These are phyloP conservation scores for Ophiostoma ulmi DNA, from an alignment of 2,329 filamentous ascomycete species.

Conservation along the genomic window DNA sequence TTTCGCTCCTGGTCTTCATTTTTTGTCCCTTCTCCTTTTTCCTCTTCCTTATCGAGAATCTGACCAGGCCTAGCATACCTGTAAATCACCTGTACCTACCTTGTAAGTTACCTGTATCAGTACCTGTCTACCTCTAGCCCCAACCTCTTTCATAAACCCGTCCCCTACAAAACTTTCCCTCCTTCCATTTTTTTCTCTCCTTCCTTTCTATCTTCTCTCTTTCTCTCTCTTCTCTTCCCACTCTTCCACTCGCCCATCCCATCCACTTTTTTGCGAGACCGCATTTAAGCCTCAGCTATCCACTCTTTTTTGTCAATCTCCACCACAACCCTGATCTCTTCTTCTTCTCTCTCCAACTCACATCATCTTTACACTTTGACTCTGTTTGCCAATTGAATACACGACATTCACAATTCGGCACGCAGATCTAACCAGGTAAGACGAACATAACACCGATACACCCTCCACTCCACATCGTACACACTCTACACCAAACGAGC, in stretches of 20 bases:
- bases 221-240: not conserved
- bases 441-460: constrained; percentile 7
- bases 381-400: constrained; percentile 11
- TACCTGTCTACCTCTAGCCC: not conserved
- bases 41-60: constrained; percentile 7
- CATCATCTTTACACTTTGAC: not conserved
- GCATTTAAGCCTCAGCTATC: constrained; percentile 29
- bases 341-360: constrained; percentile 8
- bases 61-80: not conserved
- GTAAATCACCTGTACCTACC: not conserved
- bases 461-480: not conserved
- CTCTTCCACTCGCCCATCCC: constrained; percentile 18
- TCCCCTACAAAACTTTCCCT: constrained; percentile 11
- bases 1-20: not conserved
- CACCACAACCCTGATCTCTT: constrained; percentile 26
- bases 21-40: constrained; percentile 15
- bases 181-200: constrained; percentile 20
- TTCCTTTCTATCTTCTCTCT: constrained; percentile 20
- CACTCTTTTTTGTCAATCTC: constrained; percentile 28
- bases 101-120: not conserved
- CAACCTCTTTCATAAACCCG: constrained; percentile 14
- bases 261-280: constrained; percentile 28
- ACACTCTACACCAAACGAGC: not conserved
- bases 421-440: constrained; percentile 11
- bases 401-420: constrained; percentile 3